phyloP scores from a whole-genome alignment of 2,329 filamentous ascomycete species.

The Sarocladiaceae sp. region DNA sequence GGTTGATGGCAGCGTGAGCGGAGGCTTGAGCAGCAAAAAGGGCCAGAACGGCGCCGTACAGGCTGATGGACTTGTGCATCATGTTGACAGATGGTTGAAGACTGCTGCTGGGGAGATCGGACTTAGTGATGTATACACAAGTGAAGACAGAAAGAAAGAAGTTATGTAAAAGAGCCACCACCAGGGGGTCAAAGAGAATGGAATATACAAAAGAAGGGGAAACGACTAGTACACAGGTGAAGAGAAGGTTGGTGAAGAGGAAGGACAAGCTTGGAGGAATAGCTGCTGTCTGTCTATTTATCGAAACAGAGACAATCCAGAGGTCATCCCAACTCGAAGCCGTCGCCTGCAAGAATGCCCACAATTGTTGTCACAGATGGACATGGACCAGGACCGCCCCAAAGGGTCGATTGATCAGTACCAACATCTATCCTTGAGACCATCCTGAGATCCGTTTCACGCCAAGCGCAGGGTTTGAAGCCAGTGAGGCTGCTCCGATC shows the following conservation, averaged over 20 bases:
- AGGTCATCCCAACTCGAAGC: background rate
- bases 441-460: slow-evolving; percentile 11
- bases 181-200: slow-evolving; percentile 6
- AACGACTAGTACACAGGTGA: background rate
- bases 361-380: background rate
- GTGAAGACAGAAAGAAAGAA: slow-evolving; percentile 2
- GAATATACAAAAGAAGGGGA: slow-evolving; percentile 5
- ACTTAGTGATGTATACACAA: background rate
- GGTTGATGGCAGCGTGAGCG: slow-evolving; percentile 14
- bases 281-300: slow-evolving; percentile 2
- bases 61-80: slow-evolving; percentile 11
- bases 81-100: background rate
- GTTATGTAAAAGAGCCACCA: slow-evolving; percentile 2
- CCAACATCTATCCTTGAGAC: slow-evolving; percentile 6
- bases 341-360: background rate
- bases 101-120: no score
- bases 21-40: slow-evolving; percentile 12
- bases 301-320: background rate
- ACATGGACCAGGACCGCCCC: no score
- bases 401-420: background rate
- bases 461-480: slow-evolving; percentile 7
- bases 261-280: background rate
- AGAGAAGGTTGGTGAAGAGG: background rate
- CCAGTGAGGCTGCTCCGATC: background rate
- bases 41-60: slow-evolving; percentile 11